A percentile compares a stretch with the other conserved stretches of the same genome.
Evolutionary conservation across 1,139 yeast species (phyloP).

Genomic region (Nematodospora anomalae): DNA sequence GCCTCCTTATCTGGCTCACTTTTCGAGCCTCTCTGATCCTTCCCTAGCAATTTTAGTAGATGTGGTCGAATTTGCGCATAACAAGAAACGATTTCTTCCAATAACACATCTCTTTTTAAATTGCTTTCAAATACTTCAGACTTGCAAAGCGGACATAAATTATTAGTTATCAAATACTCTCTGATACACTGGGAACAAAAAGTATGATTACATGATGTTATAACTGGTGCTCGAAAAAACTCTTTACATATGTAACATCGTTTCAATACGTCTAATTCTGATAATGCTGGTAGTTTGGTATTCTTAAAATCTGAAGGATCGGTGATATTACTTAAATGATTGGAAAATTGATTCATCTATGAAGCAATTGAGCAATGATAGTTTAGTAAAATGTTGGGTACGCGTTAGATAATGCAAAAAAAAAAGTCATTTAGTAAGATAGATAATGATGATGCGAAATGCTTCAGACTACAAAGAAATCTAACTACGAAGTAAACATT

Average conservation of each 20-base stretch:
- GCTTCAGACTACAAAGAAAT: too few species aligned
- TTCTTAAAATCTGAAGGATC: constrained; percentile 73
- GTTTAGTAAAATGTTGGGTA: neutral
- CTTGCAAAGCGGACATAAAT: constrained; percentile 79
- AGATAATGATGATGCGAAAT: neutral
- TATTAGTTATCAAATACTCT: constrained; percentile 57
- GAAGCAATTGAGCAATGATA: neutral
- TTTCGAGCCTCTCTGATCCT: constrained; percentile 2
- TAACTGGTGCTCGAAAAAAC: constrained; percentile 74
- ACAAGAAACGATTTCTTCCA: constrained; percentile 70
- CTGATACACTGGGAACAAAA: constrained; percentile 91
- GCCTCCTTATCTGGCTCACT: constrained; percentile 4
- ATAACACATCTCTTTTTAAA: constrained; percentile 63
- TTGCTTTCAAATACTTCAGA: constrained; percentile 70
- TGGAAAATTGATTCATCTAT: constrained; percentile 6
- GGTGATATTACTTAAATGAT: constrained; percentile 22
- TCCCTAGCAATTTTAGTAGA: constrained; percentile 26
- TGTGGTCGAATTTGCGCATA: constrained; percentile 48
- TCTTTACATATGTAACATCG: constrained; percentile 94
- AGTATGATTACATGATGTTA: constrained; percentile 85
- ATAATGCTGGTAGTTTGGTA: constrained; percentile 54
- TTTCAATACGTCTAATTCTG: constrained; percentile 66
- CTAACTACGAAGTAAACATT: too few species aligned
- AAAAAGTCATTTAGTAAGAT: neutral
- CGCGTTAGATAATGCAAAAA: neutral